Evolutionary conservation across 148 eudicot species (phyloP).

Genomic region (Pouteria glomerata): DNA sequence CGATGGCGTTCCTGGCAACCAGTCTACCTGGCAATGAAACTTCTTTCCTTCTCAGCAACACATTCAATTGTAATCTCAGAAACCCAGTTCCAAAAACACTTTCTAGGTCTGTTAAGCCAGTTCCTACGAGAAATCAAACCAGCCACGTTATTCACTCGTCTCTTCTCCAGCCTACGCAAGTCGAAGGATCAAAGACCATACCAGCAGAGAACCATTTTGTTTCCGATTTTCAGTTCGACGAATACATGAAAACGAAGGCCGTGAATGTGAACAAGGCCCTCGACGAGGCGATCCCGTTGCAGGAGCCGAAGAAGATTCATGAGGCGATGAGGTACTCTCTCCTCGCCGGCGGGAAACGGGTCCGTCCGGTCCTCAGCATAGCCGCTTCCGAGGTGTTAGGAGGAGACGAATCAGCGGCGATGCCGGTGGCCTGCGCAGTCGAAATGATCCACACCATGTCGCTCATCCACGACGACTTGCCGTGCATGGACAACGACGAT

Average conservation of each 20-base stretch:
- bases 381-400: slow-evolving; percentile 38
- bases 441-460: slow-evolving; percentile 43
- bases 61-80: slow-evolving; percentile 1
- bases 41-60: slow-evolving; percentile 9
- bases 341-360: slow-evolving; percentile 35
- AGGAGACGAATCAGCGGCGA: slow-evolving; percentile 19
- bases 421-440: slow-evolving; percentile 28
- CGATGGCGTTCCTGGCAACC: neutral
- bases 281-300: slow-evolving; percentile 28
- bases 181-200: slow-evolving; percentile 4
- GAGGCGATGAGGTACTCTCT: too few species aligned
- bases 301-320: slow-evolving; percentile 26
- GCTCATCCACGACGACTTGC: neutral
- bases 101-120: neutral
- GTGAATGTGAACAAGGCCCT: slow-evolving; percentile 24
- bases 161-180: neutral
- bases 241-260: slow-evolving; percentile 27
- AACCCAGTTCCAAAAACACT: slow-evolving; percentile 2
- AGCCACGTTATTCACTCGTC: neutral
- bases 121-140: slow-evolving; percentile 4
- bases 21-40: neutral
- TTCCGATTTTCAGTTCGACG: slow-evolving; percentile 22
- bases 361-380: slow-evolving; percentile 30
- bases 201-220: neutral
- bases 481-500: too few species aligned